Evolutionary conservation across 345 rosid genomes (phyloP).

Genomic region (Eutrema japonicum): DNA sequence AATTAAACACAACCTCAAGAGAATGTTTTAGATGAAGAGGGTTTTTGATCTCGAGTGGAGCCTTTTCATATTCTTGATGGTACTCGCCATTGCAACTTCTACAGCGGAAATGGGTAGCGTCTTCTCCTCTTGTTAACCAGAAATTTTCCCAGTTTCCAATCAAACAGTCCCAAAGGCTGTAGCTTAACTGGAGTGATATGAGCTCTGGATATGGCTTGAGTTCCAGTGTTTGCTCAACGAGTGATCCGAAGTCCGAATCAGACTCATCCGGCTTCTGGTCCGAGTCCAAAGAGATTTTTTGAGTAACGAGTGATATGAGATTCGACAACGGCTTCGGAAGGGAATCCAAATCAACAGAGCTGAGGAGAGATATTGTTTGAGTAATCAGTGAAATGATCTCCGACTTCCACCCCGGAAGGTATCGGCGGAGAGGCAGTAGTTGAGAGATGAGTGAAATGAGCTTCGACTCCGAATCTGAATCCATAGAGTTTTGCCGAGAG

Average conservation of each 20-base stretch:
- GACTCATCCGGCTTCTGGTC: too few species aligned
- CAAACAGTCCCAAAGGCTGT: not conserved
- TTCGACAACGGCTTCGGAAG: too few species aligned
- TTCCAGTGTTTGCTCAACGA: not conserved
- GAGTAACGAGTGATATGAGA: not conserved
- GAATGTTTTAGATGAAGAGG: too few species aligned
- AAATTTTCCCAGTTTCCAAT: not conserved
- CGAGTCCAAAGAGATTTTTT: not conserved
- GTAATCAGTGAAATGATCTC: not conserved
- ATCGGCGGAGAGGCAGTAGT: too few species aligned
- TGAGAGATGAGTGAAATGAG: too few species aligned
- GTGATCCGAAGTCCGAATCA: not conserved
- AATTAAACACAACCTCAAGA: too few species aligned
- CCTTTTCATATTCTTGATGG: conserved; percentile 9
- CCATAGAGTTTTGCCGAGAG: too few species aligned
- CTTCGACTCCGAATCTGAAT: too few species aligned
- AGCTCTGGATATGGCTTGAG: not conserved
- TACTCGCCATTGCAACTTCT: not conserved
- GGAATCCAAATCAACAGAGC: too few species aligned
- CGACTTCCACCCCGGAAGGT: not conserved
- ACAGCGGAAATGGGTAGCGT: not conserved
- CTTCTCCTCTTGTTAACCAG: not conserved
- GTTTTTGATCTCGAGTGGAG: not conserved
- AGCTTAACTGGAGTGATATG: not conserved
- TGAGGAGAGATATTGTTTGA: not conserved